These are phyloP conservation scores for Trichophyton equinum DNA, from an alignment of 2,329 filamentous ascomycete genomes.

Conservation along the genomic window DNA sequence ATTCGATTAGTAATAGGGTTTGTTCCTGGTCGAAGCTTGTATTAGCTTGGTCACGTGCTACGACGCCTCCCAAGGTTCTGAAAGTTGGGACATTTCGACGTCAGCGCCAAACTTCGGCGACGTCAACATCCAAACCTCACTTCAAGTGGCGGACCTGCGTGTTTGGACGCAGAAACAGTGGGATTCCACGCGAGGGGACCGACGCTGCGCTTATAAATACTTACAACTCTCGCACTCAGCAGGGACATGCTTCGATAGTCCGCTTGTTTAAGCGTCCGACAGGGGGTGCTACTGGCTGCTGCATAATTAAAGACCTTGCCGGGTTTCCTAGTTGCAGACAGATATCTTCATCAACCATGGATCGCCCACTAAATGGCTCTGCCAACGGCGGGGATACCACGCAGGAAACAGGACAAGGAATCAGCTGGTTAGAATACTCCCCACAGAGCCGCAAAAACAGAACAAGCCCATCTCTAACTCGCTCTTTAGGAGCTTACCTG, in stretches of 20 bases:
- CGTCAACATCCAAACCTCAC: not conserved
- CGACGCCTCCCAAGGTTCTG: not conserved
- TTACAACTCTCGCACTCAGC: not conserved
- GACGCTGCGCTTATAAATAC: too few species aligned
- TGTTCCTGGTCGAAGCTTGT: not conserved
- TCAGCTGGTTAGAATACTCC: not conserved
- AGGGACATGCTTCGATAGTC: not conserved
- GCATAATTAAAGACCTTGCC: not conserved
- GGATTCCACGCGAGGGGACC: too few species aligned
- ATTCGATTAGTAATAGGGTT: not conserved
- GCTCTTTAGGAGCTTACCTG: not conserved
- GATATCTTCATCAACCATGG: not conserved
- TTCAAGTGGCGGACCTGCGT: too few species aligned
- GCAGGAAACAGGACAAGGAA: not conserved
- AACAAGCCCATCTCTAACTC: not conserved
- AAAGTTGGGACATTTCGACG: not conserved
- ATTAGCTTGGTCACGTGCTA: not conserved
- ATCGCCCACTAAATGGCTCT: not conserved
- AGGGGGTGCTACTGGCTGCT: not conserved
- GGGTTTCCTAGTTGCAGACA: not conserved
- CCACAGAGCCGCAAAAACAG: not conserved
- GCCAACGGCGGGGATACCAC: not conserved
- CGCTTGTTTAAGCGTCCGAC: not conserved
- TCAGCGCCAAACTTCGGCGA: not conserved
- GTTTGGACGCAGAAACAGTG: too few species aligned